Conservation (phyloP, 352 stramenopile species). For the Phytophthora rubi region DNA sequence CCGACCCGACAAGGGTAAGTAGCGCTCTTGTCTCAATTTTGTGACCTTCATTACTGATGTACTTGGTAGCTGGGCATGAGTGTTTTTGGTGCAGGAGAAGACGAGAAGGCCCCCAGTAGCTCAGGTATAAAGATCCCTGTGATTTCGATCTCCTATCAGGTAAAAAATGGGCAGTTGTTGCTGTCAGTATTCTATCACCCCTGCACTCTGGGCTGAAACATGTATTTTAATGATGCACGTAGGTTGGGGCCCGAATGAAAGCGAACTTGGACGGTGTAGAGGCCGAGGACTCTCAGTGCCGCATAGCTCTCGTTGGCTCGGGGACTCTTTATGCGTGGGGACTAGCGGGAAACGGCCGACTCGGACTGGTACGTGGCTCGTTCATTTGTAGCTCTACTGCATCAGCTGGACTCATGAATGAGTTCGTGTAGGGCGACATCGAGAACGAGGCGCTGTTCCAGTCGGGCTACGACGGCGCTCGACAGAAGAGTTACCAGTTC, state of each 20-base stretch:
- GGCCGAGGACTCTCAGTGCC: slow-evolving; percentile 50
- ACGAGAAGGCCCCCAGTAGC: slow-evolving; percentile 45
- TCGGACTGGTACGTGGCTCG: slow-evolving; percentile 57
- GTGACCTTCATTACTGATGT: background rate
- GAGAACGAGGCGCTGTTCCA: slow-evolving; percentile 76
- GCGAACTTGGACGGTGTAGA: slow-evolving; percentile 45
- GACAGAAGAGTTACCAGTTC: slow-evolving; percentile 75
- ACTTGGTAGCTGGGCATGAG: slow-evolving; percentile 46
- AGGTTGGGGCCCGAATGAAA: slow-evolving; percentile 60
- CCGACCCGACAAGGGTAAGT: slow-evolving; percentile 51
- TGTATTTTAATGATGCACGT: background rate
- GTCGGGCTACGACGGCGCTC: slow-evolving; percentile 65
- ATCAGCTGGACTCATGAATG: background rate
- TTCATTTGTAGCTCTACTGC: too few relatives aligned
- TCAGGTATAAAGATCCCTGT: slow-evolving; percentile 72
- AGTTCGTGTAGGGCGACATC: slow-evolving; percentile 56
- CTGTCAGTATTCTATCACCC: background rate
- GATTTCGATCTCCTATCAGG: slow-evolving; percentile 62
- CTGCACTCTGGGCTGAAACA: background rate
- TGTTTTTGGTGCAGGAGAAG: slow-evolving; percentile 48
- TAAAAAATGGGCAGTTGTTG: slow-evolving; percentile 8
- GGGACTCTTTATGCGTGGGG: slow-evolving; percentile 76
- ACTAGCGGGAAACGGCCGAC: slow-evolving; percentile 65
- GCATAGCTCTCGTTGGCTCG: slow-evolving; percentile 47
- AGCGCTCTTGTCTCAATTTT: background rate